These are phyloP conservation scores for Aspergillus cejpii DNA, from an alignment of 2,329 filamentous ascomycete species.

Conservation along the genomic window DNA sequence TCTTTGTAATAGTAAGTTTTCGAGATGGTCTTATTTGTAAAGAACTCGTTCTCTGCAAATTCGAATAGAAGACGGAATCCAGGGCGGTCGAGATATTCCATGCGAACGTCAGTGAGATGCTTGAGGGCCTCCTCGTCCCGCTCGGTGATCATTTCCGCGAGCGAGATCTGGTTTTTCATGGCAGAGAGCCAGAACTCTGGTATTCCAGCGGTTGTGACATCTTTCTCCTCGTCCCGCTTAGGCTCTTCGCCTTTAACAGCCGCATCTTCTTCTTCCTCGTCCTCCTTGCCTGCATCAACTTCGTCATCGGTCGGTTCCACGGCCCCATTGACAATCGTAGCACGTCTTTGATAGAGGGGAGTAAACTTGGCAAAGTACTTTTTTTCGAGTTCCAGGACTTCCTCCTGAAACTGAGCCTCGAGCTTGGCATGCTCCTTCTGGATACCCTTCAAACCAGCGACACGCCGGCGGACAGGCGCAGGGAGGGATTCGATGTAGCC, in stretches of 20 bases:
- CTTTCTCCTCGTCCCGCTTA: constrained; percentile 44
- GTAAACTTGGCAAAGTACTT: constrained; percentile 99
- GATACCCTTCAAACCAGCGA: constrained; percentile 91
- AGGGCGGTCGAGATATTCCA: constrained; percentile 98
- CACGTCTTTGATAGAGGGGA: constrained; percentile 90
- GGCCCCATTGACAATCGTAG: constrained; percentile 82
- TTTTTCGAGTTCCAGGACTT: constrained; percentile 96
- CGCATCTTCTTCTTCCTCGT: constrained; percentile 63
- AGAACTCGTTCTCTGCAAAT: constrained; percentile 90
- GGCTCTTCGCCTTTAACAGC: constrained; percentile 53
- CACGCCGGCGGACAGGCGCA: constrained; percentile 78
- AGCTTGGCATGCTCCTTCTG: constrained; percentile 99
- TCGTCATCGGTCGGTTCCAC: constrained; percentile 81
- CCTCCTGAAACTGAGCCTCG: constrained; percentile 96
- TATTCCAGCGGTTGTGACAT: constrained; percentile 62
- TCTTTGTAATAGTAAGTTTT: constrained; percentile 99
- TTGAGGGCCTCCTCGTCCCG: constrained; percentile 92
- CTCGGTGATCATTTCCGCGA: constrained; percentile 98
- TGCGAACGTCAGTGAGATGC: constrained; percentile 83
- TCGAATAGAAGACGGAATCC: constrained; percentile 98
- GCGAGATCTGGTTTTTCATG: constrained; percentile 98
- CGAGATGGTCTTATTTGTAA: constrained; percentile 92
- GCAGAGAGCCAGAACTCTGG: constrained; percentile 99
- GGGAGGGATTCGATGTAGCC: constrained; percentile 97
- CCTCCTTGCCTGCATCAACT: constrained; percentile 75